Conservation (phyloP, 192 early-diverging fungal genomes). For the Podila horticola region DNA sequence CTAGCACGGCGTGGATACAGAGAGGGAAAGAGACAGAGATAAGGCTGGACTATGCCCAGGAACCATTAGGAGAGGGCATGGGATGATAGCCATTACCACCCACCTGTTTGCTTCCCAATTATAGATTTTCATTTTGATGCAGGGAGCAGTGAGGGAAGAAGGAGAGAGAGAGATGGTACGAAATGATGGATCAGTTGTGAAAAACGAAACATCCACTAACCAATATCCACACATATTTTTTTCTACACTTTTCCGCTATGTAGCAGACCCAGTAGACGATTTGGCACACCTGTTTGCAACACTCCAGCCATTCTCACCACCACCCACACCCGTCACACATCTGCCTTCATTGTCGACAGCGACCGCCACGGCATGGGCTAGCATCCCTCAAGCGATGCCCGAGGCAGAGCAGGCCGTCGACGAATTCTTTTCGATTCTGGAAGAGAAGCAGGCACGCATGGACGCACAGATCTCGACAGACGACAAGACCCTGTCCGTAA, state of each 20-base stretch:
- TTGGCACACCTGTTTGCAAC: constrained; percentile 49
- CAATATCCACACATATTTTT: not conserved
- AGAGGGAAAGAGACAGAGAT: too few species aligned
- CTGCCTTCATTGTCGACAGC: constrained; percentile 15
- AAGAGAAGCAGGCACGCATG: constrained; percentile 6
- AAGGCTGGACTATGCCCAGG: too few species aligned
- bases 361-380: constrained; percentile 40
- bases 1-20: not conserved
- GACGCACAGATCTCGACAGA: not conserved
- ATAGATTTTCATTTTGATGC: too few species aligned
- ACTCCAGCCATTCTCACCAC: constrained; percentile 52
- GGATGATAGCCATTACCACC: not conserved
- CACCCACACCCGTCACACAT: constrained; percentile 10
- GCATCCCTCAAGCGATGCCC: constrained; percentile 8
- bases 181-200: not conserved
- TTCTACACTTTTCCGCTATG: not conserved
- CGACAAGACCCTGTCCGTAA: not conserved
- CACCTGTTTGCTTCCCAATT: not conserved
- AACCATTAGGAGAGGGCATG: too few species aligned
- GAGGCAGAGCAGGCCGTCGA: constrained; percentile 23
- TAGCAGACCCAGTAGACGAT: constrained; percentile 45
- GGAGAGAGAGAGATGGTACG: too few species aligned
- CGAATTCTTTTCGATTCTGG: constrained; percentile 13
- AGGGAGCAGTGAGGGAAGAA: too few species aligned
- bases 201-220: not conserved